Conservation (phyloP, 1,284 basidiomycete species). For the Ganoderma sinense region DNA sequence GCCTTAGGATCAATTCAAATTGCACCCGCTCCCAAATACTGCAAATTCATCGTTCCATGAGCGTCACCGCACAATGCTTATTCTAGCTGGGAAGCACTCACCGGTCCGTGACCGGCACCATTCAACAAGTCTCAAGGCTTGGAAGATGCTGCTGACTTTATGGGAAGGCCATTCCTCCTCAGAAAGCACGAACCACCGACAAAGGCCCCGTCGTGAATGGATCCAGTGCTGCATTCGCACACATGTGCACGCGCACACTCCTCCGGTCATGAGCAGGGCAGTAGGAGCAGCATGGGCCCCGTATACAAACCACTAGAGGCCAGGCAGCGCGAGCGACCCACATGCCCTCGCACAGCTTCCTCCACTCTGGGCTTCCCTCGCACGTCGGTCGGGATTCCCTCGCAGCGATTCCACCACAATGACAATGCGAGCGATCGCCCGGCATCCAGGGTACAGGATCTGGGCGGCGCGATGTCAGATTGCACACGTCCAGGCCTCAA, state of each 20-base stretch:
- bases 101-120: not conserved
- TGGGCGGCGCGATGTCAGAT: not conserved
- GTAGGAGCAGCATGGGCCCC: not conserved
- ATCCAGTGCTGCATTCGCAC: not conserved
- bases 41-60: not conserved
- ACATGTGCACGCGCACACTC: not conserved
- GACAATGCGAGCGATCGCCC: conserved; percentile 3
- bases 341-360: conserved; percentile 4
- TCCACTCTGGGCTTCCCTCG: conserved; percentile 2
- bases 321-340: not conserved
- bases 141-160: not conserved
- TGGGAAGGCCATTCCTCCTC: not conserved
- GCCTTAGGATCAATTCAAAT: not conserved
- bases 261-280: not conserved
- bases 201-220: not conserved
- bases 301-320: not conserved
- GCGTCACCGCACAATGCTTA: not conserved
- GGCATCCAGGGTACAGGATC: not conserved
- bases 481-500: conserved; percentile 3
- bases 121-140: not conserved
- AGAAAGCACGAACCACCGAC: not conserved
- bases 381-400: not conserved
- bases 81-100: not conserved
- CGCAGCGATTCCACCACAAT: conserved; percentile 1
- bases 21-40: not conserved